These are phyloP conservation scores for Hypholoma fasciculare DNA, from an alignment of 768 basidiomycete species.

Conservation along the genomic window DNA sequence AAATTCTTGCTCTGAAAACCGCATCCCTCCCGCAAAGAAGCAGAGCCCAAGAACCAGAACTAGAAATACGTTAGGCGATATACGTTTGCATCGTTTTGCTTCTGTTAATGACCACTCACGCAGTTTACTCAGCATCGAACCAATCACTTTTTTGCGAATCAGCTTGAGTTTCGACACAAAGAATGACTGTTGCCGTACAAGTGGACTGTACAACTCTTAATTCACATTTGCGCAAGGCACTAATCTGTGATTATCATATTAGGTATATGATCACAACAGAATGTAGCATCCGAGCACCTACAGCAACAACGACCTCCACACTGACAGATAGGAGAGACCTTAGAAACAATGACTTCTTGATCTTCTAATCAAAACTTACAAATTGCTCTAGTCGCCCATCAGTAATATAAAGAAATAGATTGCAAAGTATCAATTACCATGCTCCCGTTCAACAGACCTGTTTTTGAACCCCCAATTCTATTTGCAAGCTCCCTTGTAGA, in stretches of 20 bases:
- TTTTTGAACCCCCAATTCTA: constrained; percentile 74
- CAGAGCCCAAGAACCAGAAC: constrained; percentile 86
- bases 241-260: constrained; percentile 47
- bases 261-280: neutral
- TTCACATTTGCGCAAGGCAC: constrained; percentile 81
- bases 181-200: constrained; percentile 36
- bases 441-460: constrained; percentile 80
- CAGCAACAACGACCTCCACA: constrained; percentile 71
- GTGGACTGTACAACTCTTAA: constrained; percentile 80
- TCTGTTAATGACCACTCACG: constrained; percentile 29
- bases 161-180: neutral
- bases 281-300: constrained; percentile 31
- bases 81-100: neutral
- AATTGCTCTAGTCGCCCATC: constrained; percentile 52
- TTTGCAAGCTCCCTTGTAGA: constrained; percentile 71
- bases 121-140: constrained; percentile 80
- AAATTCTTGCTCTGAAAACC: constrained; percentile 79
- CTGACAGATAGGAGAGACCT: constrained; percentile 26
- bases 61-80: constrained; percentile 21
- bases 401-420: neutral
- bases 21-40: constrained; percentile 79
- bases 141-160: constrained; percentile 56
- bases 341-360: neutral
- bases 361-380: constrained; percentile 41
- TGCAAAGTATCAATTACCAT: constrained; percentile 46